Base-by-base conservation (phyloP, 2,329 filamentous ascomycete species). In the Botryotinia narcissicola region DNA sequence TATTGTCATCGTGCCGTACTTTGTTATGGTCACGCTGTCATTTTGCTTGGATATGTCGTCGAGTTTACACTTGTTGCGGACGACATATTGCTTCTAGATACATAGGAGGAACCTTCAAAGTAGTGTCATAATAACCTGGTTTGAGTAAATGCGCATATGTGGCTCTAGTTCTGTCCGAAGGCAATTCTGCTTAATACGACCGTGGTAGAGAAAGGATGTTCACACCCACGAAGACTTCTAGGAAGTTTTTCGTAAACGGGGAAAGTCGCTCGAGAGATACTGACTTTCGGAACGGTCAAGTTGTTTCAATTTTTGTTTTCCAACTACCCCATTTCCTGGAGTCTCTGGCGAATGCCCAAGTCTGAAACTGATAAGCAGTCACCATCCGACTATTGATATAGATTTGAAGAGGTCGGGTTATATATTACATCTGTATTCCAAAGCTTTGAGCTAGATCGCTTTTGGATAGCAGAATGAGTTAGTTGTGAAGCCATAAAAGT, bases 191-290 rank as follows among this genome's bases (percentile, higher is more conserved):
- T 32, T 32, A 32, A 32, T 32, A 32, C 32, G 32, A 32, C 32
- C 32, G 3, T 32, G 32, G 32, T 32, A 32, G 6, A 57, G 25
- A 29, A 20, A 32, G 54, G 22, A 3, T 0, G 22, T 51, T n/a
- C 12, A 6, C 4, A n/a, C 0, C 48, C 48, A 6, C 10, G 48
- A n/a, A 14, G 4, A 51, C 0, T 14, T 51, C 9, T 51, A 14
- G 48, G 12, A 6, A n/a, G 10, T 4, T 51, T 4, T 2, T 6
- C 1, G 48, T 3, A n/a, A 14, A n/a, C n/a, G 1, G 4, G 10
- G 22, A n/a, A 37, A n/a, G n/a, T n/a, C n/a, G n/a, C n/a, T n/a
- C n/a, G n/a, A n/a, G n/a, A n/a, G n/a, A n/a, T n/a, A n/a, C n/a
- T n/a, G n/a, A n/a, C n/a, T n/a, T n/a, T n/a, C n/a, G n/a, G n/a